Conservation (phyloP, 1,284 basidiomycete species). For the Erythrobasidium hasegawianum region DNA sequence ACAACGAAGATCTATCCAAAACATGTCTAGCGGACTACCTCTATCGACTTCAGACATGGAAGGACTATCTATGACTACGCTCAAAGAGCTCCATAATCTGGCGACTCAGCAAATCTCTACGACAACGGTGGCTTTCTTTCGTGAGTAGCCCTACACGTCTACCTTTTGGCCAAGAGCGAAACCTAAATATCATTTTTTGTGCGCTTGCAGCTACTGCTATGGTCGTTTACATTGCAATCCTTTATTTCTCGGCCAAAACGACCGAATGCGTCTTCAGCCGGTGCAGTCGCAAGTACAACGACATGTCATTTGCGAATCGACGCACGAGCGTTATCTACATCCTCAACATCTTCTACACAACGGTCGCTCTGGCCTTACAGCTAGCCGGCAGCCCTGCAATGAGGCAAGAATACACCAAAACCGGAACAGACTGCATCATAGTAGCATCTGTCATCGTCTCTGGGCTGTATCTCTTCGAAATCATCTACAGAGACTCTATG, state of each 20-base stretch:
- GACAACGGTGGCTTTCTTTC: background rate
- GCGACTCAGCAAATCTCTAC: background rate
- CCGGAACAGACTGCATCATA: background rate
- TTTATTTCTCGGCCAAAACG: conserved; percentile 2
- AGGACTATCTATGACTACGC: background rate
- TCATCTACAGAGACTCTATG: conserved; percentile 8
- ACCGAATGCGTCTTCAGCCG: background rate
- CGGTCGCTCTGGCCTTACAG: conserved; percentile 3
- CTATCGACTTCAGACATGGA: background rate
- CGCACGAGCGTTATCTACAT: conserved; percentile 6
- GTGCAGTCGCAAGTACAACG: conserved; percentile 24
- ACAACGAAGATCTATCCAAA: no score
- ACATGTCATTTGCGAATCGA: conserved; percentile 2
- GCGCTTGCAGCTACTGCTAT: background rate
- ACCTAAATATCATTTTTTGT: background rate
- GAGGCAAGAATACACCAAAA: background rate
- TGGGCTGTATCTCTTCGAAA: conserved; percentile 11
- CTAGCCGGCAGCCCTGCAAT: conserved; percentile 1
- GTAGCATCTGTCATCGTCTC: background rate
- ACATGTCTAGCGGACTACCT: background rate
- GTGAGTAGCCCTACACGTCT: background rate
- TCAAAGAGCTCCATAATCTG: background rate
- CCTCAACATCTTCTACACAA: conserved; percentile 16
- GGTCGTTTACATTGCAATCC: conserved; percentile 5
- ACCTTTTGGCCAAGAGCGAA: background rate